Conservation (phyloP, 2,329 filamentous ascomycete species). For the Alternaria ventricosa region DNA sequence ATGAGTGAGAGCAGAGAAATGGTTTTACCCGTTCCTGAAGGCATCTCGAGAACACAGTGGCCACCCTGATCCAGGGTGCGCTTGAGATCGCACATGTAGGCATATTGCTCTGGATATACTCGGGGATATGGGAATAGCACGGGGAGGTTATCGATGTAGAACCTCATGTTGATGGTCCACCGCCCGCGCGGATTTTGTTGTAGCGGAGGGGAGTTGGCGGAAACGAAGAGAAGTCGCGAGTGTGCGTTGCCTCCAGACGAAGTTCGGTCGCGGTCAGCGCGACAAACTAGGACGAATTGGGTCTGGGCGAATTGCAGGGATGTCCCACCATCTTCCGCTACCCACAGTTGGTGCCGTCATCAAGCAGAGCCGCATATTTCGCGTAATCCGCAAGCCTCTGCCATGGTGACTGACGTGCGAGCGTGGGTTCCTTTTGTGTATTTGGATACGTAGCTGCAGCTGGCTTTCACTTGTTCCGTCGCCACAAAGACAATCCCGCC, state of each 20-base stretch:
- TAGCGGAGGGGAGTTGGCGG: constrained; percentile 25
- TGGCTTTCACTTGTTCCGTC: not conserved
- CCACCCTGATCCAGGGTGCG: constrained; percentile 90
- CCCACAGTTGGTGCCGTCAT: constrained; percentile 30
- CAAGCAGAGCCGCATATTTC: constrained; percentile 23
- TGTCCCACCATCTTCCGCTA: constrained; percentile 14
- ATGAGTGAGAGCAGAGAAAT: constrained; percentile 94
- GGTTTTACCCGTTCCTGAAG: constrained; percentile 97
- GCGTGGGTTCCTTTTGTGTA: constrained; percentile 1
- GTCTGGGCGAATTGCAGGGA: constrained; percentile 11
- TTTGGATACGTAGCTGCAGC: not conserved
- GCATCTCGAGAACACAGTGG: constrained; percentile 98
- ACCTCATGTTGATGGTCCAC: constrained; percentile 67
- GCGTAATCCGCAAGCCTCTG: constrained; percentile 1
- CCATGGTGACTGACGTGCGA: not conserved
- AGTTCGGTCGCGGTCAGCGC: constrained; percentile 3
- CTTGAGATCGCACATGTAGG: constrained; percentile 85
- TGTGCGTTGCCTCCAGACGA: constrained; percentile 16
- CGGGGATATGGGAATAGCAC: constrained; percentile 77
- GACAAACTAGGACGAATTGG: not conserved
- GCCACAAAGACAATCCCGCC: not conserved
- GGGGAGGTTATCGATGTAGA: constrained; percentile 76
- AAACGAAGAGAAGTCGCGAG: constrained; percentile 10
- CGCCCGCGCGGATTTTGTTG: constrained; percentile 27
- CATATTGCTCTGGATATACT: constrained; percentile 68